These are phyloP conservation scores for Rhodotorula sp. DNA, from an alignment of 1,284 basidiomycete species.

Conservation along the genomic window DNA sequence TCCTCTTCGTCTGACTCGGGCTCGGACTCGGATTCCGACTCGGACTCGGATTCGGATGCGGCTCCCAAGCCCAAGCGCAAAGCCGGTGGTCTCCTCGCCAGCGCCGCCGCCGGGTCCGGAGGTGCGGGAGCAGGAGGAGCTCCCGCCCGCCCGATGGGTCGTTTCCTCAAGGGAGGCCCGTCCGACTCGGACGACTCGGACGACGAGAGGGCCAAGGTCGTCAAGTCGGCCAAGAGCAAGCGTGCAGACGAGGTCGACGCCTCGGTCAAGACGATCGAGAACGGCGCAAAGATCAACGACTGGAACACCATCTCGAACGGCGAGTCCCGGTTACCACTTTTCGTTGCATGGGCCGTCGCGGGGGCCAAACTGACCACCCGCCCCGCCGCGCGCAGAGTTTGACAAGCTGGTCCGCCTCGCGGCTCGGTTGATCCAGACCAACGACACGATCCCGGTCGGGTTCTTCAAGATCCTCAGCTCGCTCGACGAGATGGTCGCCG, in stretches of 20 bases:
- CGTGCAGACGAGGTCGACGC: constrained; percentile 84
- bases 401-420: constrained; percentile 91
- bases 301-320: constrained; percentile 91
- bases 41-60: constrained; percentile 49
- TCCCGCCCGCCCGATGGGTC: constrained; percentile 52
- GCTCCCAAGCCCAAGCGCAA: constrained; percentile 43
- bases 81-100: not conserved
- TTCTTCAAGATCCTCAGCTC: constrained; percentile 75
- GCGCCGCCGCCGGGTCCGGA: not conserved
- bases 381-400: constrained; percentile 66
- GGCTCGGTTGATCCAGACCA: constrained; percentile 62
- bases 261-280: constrained; percentile 85
- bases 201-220: constrained; percentile 69
- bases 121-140: constrained; percentile 41
- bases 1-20: constrained; percentile 49
- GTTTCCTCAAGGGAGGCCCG: constrained; percentile 56
- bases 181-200: constrained; percentile 55
- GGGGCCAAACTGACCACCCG: not conserved
- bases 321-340: constrained; percentile 50
- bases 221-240: constrained; percentile 83
- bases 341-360: no score
- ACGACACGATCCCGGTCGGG: constrained; percentile 82
- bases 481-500: constrained; percentile 74
- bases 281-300: constrained; percentile 92
- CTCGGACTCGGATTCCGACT: constrained; percentile 51